Evolutionary conservation across 1,284 basidiomycete genomes (phyloP).

Genomic region (Bjerkandera adusta): DNA sequence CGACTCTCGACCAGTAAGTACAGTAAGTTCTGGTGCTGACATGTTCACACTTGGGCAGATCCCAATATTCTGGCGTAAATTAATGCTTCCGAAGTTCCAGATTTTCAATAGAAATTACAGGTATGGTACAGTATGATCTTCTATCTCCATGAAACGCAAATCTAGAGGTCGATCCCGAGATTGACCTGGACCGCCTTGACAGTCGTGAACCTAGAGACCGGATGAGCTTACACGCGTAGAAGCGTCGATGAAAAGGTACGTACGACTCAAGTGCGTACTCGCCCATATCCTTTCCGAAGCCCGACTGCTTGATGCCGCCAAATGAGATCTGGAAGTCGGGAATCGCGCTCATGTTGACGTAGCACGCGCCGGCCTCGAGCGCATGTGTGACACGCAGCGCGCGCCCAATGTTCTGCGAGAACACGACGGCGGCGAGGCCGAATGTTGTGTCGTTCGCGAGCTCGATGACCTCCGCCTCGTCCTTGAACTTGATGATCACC

Average conservation of each 20-base stretch:
- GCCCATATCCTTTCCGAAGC: conserved; percentile 6
- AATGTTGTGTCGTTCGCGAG: conserved; percentile 86
- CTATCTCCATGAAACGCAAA: no score
- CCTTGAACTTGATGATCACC: conserved; percentile 71
- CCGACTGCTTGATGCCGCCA: conserved; percentile 6
- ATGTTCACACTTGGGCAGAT: no score
- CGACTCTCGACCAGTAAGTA: no score
- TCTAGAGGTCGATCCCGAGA: conserved; percentile 1
- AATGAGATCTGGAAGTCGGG: conserved; percentile 24
- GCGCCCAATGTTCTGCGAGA: conserved; percentile 75
- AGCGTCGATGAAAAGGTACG: not conserved
- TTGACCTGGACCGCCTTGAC: conserved; percentile 10
- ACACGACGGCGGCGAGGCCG: conserved; percentile 80
- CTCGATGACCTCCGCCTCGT: conserved; percentile 60
- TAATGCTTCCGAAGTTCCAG: no score
- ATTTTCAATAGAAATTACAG: no score
- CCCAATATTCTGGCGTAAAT: no score
- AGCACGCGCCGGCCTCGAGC: conserved; percentile 82
- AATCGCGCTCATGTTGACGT: conserved; percentile 75
- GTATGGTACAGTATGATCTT: no score
- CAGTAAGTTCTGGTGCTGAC: no score
- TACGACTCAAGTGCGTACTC: conserved; percentile 4
- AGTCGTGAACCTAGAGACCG: not conserved
- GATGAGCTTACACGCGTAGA: not conserved
- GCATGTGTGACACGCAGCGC: conserved; percentile 75